Percentiles rank a stretch among this genome's conserved stretches.
Conservation (phyloP, 164 flowering plant genomes). For the Dillenia turbinata region DNA sequence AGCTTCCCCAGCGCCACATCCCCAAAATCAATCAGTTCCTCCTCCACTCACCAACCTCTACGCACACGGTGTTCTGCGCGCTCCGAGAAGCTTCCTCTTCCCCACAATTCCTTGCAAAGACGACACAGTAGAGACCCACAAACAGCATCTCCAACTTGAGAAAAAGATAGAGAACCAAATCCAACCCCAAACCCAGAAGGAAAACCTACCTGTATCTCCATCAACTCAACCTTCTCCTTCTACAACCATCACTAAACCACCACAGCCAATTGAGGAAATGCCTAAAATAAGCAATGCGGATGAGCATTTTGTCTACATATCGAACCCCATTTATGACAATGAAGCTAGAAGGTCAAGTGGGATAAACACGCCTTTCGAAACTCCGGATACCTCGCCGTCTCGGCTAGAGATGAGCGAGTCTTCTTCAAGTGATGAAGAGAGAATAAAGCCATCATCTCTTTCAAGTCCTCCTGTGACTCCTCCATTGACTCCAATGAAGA, state of each 20-base stretch:
- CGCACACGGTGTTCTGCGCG: conserved; percentile 61
- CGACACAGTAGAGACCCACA: conserved; percentile 10
- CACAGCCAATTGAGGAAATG: conserved; percentile 15
- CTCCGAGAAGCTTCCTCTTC: conserved; percentile 65
- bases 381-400: conserved; percentile 80
- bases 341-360: conserved; percentile 14
- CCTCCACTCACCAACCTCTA: conserved; percentile 37
- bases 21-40: conserved; percentile 10
- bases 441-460: conserved; percentile 3
- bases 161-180: conserved; percentile 15
- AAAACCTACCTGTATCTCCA: conserved; percentile 17
- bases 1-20: conserved; percentile 3
- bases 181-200: conserved; percentile 15
- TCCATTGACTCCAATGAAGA: conserved; percentile 72
- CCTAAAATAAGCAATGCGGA: conserved; percentile 10
- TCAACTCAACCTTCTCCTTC: conserved; percentile 16
- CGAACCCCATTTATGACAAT: conserved; percentile 75
- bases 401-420: conserved; percentile 33
- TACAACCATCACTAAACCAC: conserved; percentile 9
- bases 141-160: conserved; percentile 15
- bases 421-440: conserved; percentile 25
- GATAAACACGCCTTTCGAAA: conserved; percentile 60
- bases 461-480: conserved; percentile 31
- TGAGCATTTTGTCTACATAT: conserved; percentile 62
- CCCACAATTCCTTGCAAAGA: conserved; percentile 28